These are phyloP conservation scores for Kodamaea restingae DNA, from an alignment of 805 yeast species.

Conservation along the genomic window DNA sequence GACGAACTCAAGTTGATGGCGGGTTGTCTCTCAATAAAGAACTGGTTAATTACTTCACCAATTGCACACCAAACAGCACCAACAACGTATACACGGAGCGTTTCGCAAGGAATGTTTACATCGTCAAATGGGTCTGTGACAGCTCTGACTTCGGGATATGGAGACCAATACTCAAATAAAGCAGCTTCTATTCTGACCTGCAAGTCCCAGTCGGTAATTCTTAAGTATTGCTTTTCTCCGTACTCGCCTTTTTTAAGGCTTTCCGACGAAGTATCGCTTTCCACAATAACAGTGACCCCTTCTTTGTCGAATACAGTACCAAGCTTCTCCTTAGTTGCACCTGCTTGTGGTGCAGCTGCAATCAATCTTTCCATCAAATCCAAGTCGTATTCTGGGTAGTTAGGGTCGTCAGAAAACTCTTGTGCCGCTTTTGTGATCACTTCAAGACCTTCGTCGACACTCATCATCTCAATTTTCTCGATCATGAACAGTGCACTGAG, in stretches of 20 bases:
- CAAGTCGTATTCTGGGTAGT: slow-evolving; percentile 38
- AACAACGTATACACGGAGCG: slow-evolving; percentile 51
- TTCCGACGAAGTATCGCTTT: background rate
- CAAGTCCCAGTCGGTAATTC: slow-evolving; percentile 23
- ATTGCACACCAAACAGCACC: slow-evolving; percentile 50
- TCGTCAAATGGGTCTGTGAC: slow-evolving; percentile 58
- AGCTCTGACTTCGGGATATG: slow-evolving; percentile 64
- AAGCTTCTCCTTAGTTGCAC: background rate
- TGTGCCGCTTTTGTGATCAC: slow-evolving; percentile 37
- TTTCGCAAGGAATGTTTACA: slow-evolving; percentile 44
- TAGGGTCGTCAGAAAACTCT: slow-evolving; percentile 45
- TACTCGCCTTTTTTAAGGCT: background rate
- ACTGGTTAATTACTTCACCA: slow-evolving; percentile 53
- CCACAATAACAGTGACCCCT: background rate
- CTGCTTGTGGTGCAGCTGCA: slow-evolving; percentile 1
- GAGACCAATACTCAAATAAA: slow-evolving; percentile 42
- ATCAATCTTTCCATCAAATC: slow-evolving; percentile 25
- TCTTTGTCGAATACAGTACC: background rate
- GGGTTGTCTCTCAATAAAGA: slow-evolving; percentile 53
- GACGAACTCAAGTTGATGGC: slow-evolving; percentile 40
- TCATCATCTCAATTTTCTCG: slow-evolving; percentile 32
- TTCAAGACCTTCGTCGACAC: slow-evolving; percentile 35
- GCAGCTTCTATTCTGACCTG: slow-evolving; percentile 40
- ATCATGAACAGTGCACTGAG: slow-evolving; percentile 35
- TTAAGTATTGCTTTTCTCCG: slow-evolving; percentile 1